Base-by-base conservation (phyloP, 139 green algal genomes). In the Mychonastes homosphaera region DNA sequence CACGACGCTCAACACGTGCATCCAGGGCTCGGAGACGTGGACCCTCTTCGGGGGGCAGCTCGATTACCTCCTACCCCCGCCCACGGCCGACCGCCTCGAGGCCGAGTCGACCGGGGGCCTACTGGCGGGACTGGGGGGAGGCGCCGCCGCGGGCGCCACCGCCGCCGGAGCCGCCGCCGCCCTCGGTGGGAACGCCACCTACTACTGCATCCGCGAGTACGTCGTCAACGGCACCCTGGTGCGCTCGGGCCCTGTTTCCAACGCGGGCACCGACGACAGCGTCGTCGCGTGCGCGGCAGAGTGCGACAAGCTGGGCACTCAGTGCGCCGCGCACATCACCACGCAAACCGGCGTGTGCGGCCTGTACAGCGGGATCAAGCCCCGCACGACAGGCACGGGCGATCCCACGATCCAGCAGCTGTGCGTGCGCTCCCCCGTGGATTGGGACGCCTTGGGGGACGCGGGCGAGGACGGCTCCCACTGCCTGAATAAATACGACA, bases 401-500 rank as follows among this genome's bases (percentile, higher is more conserved):
- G 46, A 57, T n/a, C 7, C 58, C 4, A 48, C 19, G 12, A 56
- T 38, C 8, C 56, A 65, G 16, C 46, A 35, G 10, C 33, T 56
- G 16, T 65, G 58, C 18, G 46, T 65, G 28, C 18, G 16, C 3
- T 40, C 3, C 6, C 2, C 58, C 3, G 5, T 12, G 16, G 34
- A 57, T 26, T 65, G 58, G 58, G 56, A 65, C 58, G 47, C 39
- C 12, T 49, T 65, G 10, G 58, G 58, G 7, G 32, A 65, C 16
- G 46, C 46, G 56, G 58, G 58, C 54, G 47, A 36, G 35, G 34
- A 49, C 28, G 45, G 43, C 45, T 51, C 56, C 34, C 56, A 65
- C 35, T 65, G 60, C 40, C 1, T 67, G 0, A 67, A 67, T 21
- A 26, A 67, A 10, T 67, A 67, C 36, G 60, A 67, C 40, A 41